Evolutionary conservation across 2,329 filamentous ascomycete genomes (phyloP), one percentile per base, ranked within the genome.

Genomic region (Cyphellophora attinorum): DNA sequence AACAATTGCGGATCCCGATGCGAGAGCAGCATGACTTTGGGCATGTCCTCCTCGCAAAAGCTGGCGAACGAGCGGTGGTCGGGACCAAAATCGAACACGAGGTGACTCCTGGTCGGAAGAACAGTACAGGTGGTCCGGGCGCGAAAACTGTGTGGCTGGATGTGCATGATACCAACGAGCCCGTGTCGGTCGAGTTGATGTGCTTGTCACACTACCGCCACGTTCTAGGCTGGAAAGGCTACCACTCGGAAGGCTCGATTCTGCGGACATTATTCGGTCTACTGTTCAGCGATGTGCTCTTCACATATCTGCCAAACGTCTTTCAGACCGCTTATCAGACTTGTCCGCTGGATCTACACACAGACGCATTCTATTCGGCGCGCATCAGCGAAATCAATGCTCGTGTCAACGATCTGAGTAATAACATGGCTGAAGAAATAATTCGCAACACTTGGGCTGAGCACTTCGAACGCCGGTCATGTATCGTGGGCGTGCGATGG

Each of bases 241-340:
- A 89, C 52, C 91, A 98, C 58, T 76, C 81, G 12, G 91, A 98
- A 65, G 85, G 86, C 19, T 84, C 88, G 2, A 88, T 96, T 48
- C 64, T 96, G 5, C 78, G 86, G n/a, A 98, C 91, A 0, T 66
- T 98, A 5, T 88, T 88, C 58, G 81, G 79, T 11, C 89, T 91
- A 52, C 74, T 98, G 12, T 94, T 96, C 64, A 91, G 80, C 64
- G 89, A 98, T 57, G 74, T 96, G 15, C 65, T 98, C 5, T 96
- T 96, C 60, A 68, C 85, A 16, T 94, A 93, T 57, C 74, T 96
- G 4, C 89, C 91, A 16, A 94, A 96, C 49, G 89, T 98, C 36
- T 98, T 98, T 58, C 89, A 96, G 56, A 98, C 91, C 5, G 76
- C 81, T 1, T 98, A 85, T 55, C 91, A 98, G 59, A 93, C 85